phyloP scores from a whole-genome alignment of 805 yeast genomes.

The Naumovozyma castellii region DNA sequence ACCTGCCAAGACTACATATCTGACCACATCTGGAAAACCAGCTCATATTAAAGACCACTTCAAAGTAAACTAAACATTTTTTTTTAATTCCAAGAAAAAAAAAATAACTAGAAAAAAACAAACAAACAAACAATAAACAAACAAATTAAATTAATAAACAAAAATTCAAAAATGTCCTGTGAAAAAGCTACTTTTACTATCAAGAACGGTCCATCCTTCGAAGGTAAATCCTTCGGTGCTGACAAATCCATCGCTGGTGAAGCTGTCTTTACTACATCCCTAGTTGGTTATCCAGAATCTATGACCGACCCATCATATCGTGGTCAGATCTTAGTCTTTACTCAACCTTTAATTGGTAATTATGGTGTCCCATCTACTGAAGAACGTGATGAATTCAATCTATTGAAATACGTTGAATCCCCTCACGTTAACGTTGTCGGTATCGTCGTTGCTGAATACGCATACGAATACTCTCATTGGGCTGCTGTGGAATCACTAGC shows the following conservation, averaged over 20 bases:
- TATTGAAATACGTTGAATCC: slow-evolving; percentile 84
- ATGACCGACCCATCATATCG: slow-evolving; percentile 98
- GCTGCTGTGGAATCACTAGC: slow-evolving; percentile 94
- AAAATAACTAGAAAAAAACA: slow-evolving; percentile 3
- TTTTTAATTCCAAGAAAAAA: slow-evolving; percentile 8
- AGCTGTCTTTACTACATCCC: slow-evolving; percentile 94
- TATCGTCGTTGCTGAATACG: slow-evolving; percentile 91
- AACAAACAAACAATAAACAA: not conserved
- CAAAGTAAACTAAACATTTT: not conserved
- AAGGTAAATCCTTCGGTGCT: slow-evolving; percentile 94
- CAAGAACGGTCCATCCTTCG: slow-evolving; percentile 86
- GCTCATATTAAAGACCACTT: slow-evolving; percentile 27
- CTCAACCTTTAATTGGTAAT: slow-evolving; percentile 95
- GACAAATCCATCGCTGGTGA: slow-evolving; percentile 89
- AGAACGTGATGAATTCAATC: slow-evolving; percentile 71
- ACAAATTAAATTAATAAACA: not conserved
- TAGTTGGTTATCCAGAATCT: slow-evolving; percentile 97
- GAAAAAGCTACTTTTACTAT: slow-evolving; percentile 85
- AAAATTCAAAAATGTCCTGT: slow-evolving; percentile 19
- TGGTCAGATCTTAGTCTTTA: slow-evolving; percentile 93
- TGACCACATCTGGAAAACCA: slow-evolving; percentile 46
- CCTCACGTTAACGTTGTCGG: slow-evolving; percentile 91
- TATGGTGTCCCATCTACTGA: slow-evolving; percentile 92
- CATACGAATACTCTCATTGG: slow-evolving; percentile 97
- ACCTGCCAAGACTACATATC: slow-evolving; percentile 42